Percentiles rank a stretch among this genome's conserved stretches.
Evolutionary conservation across 176 grass and related monocot genomes (phyloP).

Genomic region (Puya raimondii): DNA sequence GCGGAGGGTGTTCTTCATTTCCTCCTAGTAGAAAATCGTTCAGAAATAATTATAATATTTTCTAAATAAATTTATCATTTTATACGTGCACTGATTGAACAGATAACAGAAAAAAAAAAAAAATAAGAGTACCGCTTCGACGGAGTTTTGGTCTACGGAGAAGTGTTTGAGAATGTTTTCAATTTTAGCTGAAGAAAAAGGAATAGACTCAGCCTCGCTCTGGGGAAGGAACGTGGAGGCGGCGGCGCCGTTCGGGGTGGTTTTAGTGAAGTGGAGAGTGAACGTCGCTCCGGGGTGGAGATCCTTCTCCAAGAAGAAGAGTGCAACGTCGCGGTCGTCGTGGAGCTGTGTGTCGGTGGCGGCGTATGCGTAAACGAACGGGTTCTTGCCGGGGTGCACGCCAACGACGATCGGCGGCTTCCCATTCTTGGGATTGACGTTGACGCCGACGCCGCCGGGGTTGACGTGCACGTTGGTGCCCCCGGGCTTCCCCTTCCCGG

Average conservation of each 20-base stretch:
- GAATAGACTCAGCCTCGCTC: conserved; percentile 3
- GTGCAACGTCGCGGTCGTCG: conserved; percentile 11
- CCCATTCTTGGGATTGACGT: background rate
- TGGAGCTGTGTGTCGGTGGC: conserved; percentile 18
- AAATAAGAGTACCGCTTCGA: background rate
- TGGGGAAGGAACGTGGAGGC: background rate
- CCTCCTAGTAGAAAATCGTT: background rate
- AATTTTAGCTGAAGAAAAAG: conserved; percentile 18
- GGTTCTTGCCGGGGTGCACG: background rate
- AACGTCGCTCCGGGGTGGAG: background rate
- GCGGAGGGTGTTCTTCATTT: background rate
- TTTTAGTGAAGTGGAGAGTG: conserved; percentile 13
- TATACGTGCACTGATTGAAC: too few species aligned
- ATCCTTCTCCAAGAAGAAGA: conserved; percentile 25
- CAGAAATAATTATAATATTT: too few species aligned
- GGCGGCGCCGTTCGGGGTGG: background rate
- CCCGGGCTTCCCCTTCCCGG: background rate
- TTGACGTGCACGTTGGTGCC: conserved; percentile 2
- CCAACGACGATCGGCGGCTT: background rate
- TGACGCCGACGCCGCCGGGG: background rate
- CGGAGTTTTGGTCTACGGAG: background rate
- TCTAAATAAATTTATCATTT: too few species aligned
- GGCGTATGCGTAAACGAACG: background rate
- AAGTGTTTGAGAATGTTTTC: conserved; percentile 5
- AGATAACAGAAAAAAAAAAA: too few species aligned